Conservation (phyloP, 352 stramenopile species). For the Phytophthora idaei region DNA sequence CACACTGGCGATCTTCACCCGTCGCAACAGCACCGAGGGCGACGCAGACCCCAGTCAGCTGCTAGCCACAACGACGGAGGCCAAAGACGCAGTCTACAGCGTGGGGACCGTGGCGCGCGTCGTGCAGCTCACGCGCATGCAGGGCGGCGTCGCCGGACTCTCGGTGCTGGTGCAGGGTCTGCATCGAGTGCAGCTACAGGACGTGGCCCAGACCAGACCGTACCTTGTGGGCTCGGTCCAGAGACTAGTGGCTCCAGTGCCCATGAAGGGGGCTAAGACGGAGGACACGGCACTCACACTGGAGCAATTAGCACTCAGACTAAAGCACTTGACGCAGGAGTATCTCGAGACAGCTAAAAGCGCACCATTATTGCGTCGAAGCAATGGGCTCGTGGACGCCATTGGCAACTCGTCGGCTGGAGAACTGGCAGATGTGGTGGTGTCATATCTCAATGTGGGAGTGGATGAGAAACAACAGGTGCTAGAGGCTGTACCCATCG, state of each 20-base stretch:
- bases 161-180: constrained; percentile 75
- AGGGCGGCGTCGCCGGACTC: constrained; percentile 54
- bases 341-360: constrained; percentile 74
- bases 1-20: constrained; percentile 70
- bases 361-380: constrained; percentile 58
- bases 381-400: constrained; percentile 62
- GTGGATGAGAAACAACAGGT: constrained; percentile 65
- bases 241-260: constrained; percentile 23
- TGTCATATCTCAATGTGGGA: constrained; percentile 68
- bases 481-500: constrained; percentile 53
- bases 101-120: constrained; percentile 73
- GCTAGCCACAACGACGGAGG: constrained; percentile 25
- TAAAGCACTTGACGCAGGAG: constrained; percentile 73
- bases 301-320: constrained; percentile 44
- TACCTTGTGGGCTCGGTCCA: constrained; percentile 67
- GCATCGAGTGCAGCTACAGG: constrained; percentile 52
- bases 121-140: constrained; percentile 75
- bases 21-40: constrained; percentile 33
- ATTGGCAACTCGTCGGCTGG: constrained; percentile 66
- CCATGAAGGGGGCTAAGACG: constrained; percentile 22
- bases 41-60: constrained; percentile 15
- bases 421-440: constrained; percentile 71
- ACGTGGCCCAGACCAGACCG: constrained; percentile 55
- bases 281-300: constrained; percentile 31
- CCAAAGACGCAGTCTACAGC: constrained; percentile 49